Conservation (phyloP, 2,329 filamentous ascomycete genomes). For the Colletotrichum endophyticum region DNA sequence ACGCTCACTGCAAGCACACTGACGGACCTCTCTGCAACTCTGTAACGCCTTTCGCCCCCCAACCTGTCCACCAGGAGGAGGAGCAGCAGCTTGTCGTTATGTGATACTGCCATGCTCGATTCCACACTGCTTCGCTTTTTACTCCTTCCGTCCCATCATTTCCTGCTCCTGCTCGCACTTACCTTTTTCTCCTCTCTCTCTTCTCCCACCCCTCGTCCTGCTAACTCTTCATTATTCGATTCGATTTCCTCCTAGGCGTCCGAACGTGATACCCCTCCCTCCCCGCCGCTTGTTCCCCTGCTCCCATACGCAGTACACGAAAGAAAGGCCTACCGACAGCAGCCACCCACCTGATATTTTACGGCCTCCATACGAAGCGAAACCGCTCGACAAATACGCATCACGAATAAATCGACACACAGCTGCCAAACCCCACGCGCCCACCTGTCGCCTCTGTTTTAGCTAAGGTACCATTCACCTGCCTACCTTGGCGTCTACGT, state of each 20-base stretch:
- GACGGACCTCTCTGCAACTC: constrained; percentile 19
- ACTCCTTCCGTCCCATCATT: constrained; percentile 16
- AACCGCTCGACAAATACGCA: neutral
- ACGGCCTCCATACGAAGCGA: neutral
- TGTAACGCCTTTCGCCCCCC: constrained; percentile 18
- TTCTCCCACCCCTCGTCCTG: neutral
- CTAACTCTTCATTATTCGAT: neutral
- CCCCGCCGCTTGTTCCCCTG: neutral
- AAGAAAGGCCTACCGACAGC: neutral
- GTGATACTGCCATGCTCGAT: constrained; percentile 11
- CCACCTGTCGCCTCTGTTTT: neutral
- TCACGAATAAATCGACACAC: neutral
- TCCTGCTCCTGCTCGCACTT: neutral
- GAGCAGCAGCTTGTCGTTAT: neutral
- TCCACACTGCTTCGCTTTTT: constrained; percentile 5
- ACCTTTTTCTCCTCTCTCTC: neutral
- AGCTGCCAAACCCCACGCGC: neutral
- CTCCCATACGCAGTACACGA: neutral
- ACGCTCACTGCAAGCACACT: constrained; percentile 20
- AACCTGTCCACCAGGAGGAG: neutral
- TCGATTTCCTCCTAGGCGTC: neutral
- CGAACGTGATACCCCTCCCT: neutral
- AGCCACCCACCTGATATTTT: neutral
- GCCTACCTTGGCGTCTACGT: neutral
- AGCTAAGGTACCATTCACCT: neutral